Conservation (phyloP, 176 grass and related monocot species). For the Zea luxurians region DNA sequence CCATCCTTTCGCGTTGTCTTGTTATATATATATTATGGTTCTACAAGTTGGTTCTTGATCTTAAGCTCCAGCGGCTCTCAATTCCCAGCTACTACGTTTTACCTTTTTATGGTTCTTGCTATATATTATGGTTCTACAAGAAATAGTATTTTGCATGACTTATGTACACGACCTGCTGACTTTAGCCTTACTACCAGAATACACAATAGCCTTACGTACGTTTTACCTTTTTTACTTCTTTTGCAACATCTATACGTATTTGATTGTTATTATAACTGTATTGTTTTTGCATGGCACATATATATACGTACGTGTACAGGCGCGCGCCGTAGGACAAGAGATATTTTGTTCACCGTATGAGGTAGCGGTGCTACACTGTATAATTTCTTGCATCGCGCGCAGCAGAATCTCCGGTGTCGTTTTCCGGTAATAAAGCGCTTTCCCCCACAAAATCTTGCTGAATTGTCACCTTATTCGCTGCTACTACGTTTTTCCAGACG, state of each 20-base stretch:
- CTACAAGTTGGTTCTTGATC: neutral
- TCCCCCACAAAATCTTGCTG: neutral
- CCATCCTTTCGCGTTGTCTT: neutral
- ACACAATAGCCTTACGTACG: too few relatives aligned
- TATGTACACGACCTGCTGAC: too few relatives aligned
- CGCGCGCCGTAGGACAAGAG: neutral
- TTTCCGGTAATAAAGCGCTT: neutral
- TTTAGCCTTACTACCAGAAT: too few relatives aligned
- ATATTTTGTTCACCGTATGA: neutral
- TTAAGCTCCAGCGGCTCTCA: too few relatives aligned
- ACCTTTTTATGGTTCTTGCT: too few relatives aligned
- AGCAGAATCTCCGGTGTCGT: neutral
- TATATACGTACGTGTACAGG: neutral
- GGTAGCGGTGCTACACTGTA: neutral
- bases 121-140: neutral
- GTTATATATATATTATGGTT: neutral
- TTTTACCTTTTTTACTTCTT: too few relatives aligned
- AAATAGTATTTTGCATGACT: too few relatives aligned
- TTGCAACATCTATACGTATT: neutral
- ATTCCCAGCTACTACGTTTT: too few relatives aligned
- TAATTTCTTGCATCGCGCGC: neutral
- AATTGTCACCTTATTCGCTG: slow-evolving; percentile 2
- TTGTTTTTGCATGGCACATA: neutral
- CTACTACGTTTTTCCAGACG: slow-evolving; percentile 6
- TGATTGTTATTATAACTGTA: neutral